Percentiles rank a stretch among this genome's conserved stretches.
Evolutionary conservation across 352 stramenopile genomes (phyloP).

Genomic region (Vaucheria bursata): DNA sequence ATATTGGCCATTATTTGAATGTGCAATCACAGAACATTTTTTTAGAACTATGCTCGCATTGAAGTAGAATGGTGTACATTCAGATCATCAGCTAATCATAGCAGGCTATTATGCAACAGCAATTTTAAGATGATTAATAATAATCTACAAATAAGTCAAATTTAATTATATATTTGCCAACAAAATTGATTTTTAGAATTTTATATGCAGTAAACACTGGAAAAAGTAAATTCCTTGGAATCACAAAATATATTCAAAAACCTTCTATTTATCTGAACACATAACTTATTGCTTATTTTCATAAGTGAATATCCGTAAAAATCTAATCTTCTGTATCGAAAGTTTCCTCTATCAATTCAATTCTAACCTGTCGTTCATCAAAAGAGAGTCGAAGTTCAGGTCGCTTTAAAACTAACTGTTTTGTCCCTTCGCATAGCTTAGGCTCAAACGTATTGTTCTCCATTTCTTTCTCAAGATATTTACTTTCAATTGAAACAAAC

Average conservation of each 20-base stretch:
- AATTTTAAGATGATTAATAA: too few species aligned
- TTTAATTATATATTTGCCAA: neutral
- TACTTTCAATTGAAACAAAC: too few species aligned
- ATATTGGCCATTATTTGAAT: too few species aligned
- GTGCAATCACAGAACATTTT: too few species aligned
- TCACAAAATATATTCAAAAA: neutral
- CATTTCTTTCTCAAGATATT: conserved; percentile 20
- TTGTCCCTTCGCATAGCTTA: conserved; percentile 21
- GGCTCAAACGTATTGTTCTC: conserved; percentile 25
- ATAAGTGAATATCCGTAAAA: neutral
- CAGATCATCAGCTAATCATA: too few species aligned
- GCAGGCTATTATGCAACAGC: too few species aligned
- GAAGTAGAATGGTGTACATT: too few species aligned
- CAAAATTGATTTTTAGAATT: neutral
- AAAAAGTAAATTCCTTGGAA: neutral
- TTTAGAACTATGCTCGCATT: too few species aligned
- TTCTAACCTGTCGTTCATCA: conserved; percentile 18
- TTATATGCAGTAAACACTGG: neutral
- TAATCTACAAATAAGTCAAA: too few species aligned
- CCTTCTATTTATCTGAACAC: neutral
- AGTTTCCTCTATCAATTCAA: conserved; percentile 9
- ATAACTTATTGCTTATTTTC: neutral
- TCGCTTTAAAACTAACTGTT: conserved; percentile 16
- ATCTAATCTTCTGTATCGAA: neutral
- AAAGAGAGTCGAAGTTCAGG: conserved; percentile 35